Evolutionary conservation across 371 early-diverging fungal species (phyloP), one percentile per base, ranked within the genome.

Genomic region (Apophysomyces elegans): DNA sequence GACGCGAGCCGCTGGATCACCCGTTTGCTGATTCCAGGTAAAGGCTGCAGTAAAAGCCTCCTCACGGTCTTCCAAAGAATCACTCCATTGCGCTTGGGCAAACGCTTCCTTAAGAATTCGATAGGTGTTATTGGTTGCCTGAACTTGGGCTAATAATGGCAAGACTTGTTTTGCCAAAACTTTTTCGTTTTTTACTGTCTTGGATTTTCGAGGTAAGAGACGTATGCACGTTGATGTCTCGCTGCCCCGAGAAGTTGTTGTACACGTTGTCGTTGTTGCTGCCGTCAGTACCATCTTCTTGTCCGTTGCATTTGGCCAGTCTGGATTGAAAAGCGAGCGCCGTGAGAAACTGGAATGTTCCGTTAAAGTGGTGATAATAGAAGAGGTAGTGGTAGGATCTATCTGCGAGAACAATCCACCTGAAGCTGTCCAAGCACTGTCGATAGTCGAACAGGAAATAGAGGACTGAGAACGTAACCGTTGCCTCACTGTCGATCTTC

Each of bases 41-140:
- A 68, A 64, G 13, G 72, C 75, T 9, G 75, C 75, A 32, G 62
- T 26, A 60, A 67, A 81, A 1, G 72, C 79, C 44, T 74, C 73
- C 47, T 58, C 58, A 65, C 73, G 71, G 37, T 75, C 68, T 8
- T 72, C 59, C 11, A 58, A 44, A 46, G 70, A 64, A 16, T 70
- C 61, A 18, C 65, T 14, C 11, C 58, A 41, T 11, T 71, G 68
- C 13, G 71, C 71, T 59, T 56, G 39, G 1, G 64, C 65, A 71
- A 74, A 74, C 2, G 64, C 62, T 2, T 45, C 47, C 5, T 70
- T 46, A 37, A 71, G 66, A 14, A 74, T 68, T 3, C 26, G 36
- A 37, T 63, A 46, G 1, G 65, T 63, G 13, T 65, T 18, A 11
- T 63, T 18, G 4, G 67, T 58, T 36, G 13, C 9, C 13, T 61